These are phyloP conservation scores for Zygnema circumcarinatum DNA, from an alignment of 139 green algal species.

Conservation along the genomic window DNA sequence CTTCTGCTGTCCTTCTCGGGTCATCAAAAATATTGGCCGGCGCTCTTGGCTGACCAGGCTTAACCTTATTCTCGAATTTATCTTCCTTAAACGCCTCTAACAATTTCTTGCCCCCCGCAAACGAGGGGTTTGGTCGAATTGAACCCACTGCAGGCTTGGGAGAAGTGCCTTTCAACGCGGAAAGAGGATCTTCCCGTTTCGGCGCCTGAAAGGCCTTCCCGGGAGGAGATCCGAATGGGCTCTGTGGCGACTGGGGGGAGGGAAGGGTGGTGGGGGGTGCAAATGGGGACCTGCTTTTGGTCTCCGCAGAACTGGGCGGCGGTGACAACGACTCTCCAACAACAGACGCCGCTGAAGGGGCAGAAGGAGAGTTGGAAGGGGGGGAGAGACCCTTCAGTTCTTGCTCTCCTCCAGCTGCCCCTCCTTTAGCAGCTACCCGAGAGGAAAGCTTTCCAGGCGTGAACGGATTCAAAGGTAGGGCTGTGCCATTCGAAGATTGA, in stretches of 20 bases:
- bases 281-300: background rate
- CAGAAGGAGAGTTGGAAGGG: background rate
- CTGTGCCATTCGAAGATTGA: too few relatives aligned
- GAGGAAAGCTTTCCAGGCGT: constrained; percentile 6
- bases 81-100: background rate
- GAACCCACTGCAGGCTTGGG: background rate
- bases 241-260: background rate
- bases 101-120: background rate
- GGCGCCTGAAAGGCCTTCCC: background rate
- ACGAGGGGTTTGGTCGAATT: constrained; percentile 2
- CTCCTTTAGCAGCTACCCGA: background rate
- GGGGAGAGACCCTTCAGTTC: background rate
- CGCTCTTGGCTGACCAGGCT: background rate
- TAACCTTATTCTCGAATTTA: constrained; percentile 16
- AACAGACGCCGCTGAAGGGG: background rate
- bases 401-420: too few relatives aligned
- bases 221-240: background rate
- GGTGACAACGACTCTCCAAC: too few relatives aligned
- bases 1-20: background rate
- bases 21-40: constrained; percentile 46
- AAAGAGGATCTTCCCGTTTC: background rate
- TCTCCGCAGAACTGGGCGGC: background rate
- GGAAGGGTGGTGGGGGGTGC: background rate
- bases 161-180: background rate
- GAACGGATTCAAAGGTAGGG: constrained; percentile 7